Percentiles rank a stretch among this genome's conserved stretches.
Evolutionary conservation across 208 protist species (phyloP).

Genomic region (Leishmania arabica): DNA sequence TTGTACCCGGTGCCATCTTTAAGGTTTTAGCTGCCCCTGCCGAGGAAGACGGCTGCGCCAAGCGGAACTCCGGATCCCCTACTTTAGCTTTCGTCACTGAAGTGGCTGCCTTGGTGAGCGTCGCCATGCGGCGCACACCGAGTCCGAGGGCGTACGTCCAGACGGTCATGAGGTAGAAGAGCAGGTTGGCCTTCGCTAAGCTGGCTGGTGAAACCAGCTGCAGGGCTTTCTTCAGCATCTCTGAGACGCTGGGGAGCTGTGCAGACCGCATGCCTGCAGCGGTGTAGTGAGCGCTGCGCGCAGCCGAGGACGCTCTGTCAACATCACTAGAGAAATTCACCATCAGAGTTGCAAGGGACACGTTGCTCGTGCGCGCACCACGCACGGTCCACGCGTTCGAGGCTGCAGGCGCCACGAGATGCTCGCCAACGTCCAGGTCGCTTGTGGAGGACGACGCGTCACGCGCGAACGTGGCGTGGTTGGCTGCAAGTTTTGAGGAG

Average conservation of each 20-base stretch:
- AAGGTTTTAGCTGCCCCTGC: background rate
- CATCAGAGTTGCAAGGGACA: conserved; percentile 17
- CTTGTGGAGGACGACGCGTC: conserved; percentile 1
- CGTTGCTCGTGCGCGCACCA: conserved; percentile 24
- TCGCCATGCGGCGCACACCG: conserved; percentile 21
- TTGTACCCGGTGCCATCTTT: background rate
- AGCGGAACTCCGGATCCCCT: conserved; percentile 3
- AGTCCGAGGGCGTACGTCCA: conserved; percentile 28
- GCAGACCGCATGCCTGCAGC: conserved; percentile 8
- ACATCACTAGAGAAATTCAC: conserved; percentile 1
- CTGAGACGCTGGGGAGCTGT: conserved; percentile 25
- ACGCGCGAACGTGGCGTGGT: background rate
- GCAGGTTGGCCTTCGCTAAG: conserved; percentile 23
- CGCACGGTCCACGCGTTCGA: conserved; percentile 51
- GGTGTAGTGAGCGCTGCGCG: background rate
- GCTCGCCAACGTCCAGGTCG: conserved; percentile 55
- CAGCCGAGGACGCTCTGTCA: background rate
- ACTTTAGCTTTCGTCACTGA: conserved; percentile 15
- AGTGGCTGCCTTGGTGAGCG: conserved; percentile 14
- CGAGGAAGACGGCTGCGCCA: background rate
- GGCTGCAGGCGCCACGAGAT: conserved; percentile 39
- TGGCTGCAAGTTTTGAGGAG: background rate
- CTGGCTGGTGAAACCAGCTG: conserved; percentile 7
- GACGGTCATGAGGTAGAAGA: conserved; percentile 20
- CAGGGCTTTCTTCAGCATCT: conserved; percentile 26